Base-by-base conservation (phyloP, 176 grass and related monocot genomes). In the Guadua angustifolia region DNA sequence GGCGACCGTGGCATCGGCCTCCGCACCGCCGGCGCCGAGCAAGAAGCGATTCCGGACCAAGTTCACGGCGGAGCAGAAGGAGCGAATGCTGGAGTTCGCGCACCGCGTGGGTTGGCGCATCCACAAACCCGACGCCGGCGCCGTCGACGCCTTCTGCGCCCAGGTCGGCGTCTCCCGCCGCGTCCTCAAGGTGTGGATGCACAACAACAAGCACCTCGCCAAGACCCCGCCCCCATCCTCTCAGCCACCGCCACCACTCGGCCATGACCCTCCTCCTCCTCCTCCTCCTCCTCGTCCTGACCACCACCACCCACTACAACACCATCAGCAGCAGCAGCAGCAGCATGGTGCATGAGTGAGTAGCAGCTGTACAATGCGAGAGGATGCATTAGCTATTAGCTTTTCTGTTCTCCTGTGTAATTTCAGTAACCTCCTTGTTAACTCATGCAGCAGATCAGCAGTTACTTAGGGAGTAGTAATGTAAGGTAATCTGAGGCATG, bases 161-260 rank as follows among this genome's bases (percentile, higher is more conserved):
- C 82, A 95, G 87, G 69, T 93, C 45, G 87, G 93, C 35, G 82
- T 98, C 21, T 69, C 85, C 76, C 88, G 93, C n/a, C 93, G 91
- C 44, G 96, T 99, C 35, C 86, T 99, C 76, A 98, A 98, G 91
- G 96, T 98, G 77, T 98, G 96, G 96, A 98, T 98, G 93, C 93
- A 99, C 85, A 99, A 99, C 82, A 95, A 99, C 85, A 99, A 95
- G 86, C 92, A 88, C 91, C 89, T 85, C 89, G 75, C 88, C 78
- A 90, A 83, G 74, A 75, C 74, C 5, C 35, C 87, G 14, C 38
- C 81, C 0, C 52, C 83, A 1, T 62, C 79, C 32, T 63, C 67
- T 29, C 83, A 50, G 59, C 55, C 49, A 7, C 38, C 51, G 7
- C 68, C 8, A 26, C 60, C 52, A 9, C 64, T 19, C 21, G 44